phyloP scores from a whole-genome alignment of 2,329 filamentous ascomycete genomes.

The Venturia asperata region DNA sequence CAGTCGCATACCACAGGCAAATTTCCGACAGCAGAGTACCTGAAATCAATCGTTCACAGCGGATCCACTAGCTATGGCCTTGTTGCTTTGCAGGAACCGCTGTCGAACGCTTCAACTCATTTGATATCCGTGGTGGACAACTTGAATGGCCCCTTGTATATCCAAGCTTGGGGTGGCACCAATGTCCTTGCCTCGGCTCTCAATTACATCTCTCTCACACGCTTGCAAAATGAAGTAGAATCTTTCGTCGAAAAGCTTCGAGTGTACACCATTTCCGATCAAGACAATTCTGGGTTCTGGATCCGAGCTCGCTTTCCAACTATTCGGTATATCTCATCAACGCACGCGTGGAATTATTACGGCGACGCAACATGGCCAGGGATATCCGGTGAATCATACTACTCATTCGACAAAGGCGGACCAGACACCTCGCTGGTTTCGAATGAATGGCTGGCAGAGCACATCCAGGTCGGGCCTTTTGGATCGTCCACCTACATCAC shows the following conservation, averaged over 20 bases:
- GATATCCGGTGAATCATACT: constrained; percentile 39
- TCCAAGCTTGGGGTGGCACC: constrained; percentile 46
- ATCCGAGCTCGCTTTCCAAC: constrained; percentile 42
- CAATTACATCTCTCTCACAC: constrained; percentile 30
- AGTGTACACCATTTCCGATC: constrained; percentile 49
- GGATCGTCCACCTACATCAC: constrained; percentile 39
- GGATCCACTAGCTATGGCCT: constrained; percentile 36
- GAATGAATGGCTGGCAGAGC: constrained; percentile 40
- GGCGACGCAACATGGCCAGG: constrained; percentile 43
- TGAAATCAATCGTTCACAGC: constrained; percentile 23
- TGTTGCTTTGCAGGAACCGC: constrained; percentile 27
- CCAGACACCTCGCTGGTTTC: constrained; percentile 38
- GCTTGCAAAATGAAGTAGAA: constrained; percentile 29
- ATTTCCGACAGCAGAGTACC: constrained; percentile 25
- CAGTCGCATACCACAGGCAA: constrained; percentile 29
- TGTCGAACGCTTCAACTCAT: constrained; percentile 23
- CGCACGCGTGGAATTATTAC: constrained; percentile 46
- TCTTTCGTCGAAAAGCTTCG: constrained; percentile 39
- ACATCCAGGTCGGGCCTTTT: constrained; percentile 41
- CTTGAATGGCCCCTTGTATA: constrained; percentile 40
- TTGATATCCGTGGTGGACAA: constrained; percentile 25
- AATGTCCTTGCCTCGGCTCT: constrained; percentile 47
- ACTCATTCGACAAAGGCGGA: constrained; percentile 35
- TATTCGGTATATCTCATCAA: constrained; percentile 43
- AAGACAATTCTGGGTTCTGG: constrained; percentile 47